Conservation (phyloP, 2,329 filamentous ascomycete genomes). For the Lachnellula arida region DNA sequence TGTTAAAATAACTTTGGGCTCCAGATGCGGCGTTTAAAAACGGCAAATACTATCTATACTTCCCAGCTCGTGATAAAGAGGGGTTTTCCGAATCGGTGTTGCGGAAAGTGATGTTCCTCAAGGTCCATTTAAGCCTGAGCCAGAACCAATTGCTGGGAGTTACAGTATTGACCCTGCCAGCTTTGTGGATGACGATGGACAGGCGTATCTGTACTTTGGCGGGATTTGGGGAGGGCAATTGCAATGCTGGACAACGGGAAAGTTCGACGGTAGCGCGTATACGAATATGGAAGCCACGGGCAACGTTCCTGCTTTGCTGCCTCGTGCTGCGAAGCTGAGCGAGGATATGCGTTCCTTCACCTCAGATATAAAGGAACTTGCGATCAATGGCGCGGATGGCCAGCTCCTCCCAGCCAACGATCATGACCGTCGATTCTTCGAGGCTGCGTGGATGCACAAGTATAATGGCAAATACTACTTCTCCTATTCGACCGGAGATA, state of each 20-base stretch:
- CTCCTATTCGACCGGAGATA: conserved; percentile 73
- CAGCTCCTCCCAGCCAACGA: conserved; percentile 59
- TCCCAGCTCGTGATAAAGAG: conserved; percentile 67
- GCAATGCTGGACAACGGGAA: conserved; percentile 62
- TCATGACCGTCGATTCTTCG: conserved; percentile 73
- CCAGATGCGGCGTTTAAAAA: conserved; percentile 68
- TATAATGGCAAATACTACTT: conserved; percentile 67
- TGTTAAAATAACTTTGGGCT: conserved; percentile 74
- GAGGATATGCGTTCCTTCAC: conserved; percentile 63
- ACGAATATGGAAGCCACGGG: conserved; percentile 59
- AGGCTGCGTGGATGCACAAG: conserved; percentile 78
- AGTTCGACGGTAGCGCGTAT: conserved; percentile 51
- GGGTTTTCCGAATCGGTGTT: conserved; percentile 71
- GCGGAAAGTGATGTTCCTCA: conserved; percentile 59
- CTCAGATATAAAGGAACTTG: conserved; percentile 51
- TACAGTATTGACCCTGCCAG: conserved; percentile 74
- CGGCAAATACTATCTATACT: conserved; percentile 72
- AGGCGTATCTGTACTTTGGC: conserved; percentile 69
- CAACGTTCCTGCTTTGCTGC: conserved; percentile 59
- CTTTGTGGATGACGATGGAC: conserved; percentile 68
- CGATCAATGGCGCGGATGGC: conserved; percentile 59
- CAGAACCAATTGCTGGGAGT: conserved; percentile 59
- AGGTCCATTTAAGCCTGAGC: conserved; percentile 65
- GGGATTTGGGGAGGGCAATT: conserved; percentile 78
- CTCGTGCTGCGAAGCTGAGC: conserved; percentile 60